Evolutionary conservation across 2,329 filamentous ascomycete genomes (phyloP), one percentile per base, ranked within the genome.

Genomic region (Paraconiothyrium brasiliense): DNA sequence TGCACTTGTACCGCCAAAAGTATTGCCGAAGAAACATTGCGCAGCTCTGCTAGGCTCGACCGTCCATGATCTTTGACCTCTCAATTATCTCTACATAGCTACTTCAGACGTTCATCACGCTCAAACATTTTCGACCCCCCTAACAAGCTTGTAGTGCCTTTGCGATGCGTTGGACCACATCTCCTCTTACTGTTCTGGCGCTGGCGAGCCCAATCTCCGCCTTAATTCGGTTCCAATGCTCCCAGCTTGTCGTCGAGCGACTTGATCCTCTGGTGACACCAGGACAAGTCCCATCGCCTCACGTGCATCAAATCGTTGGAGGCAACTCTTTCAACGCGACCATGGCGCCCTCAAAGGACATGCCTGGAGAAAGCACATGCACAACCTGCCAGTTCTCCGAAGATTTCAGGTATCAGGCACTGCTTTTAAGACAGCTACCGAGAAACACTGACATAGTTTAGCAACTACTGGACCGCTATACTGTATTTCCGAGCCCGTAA

Each of bases 401-500:
- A 51, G 67, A 66, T 47, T 63, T 63, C 50, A 58, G 48, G 55
- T 61, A 50, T 7, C 8, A 24, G 48, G n/a, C 6, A 6, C 10
- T 35, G 13, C 13, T 39, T 11, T 20, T 3, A 30, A 8, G 7
- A 13, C 27, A 1, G 6, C 8, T 20, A 9, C 11, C 27, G 27
- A 30, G 27, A 22, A 2, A 44, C 3, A 9, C 44, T 55, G 35
- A 39, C 30, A 34, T 16, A 3, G 58, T 56, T 62, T 22, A 67
- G 64, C 35, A 71, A 71, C 61, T 71, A 71, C 60, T 71, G 69
- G 69, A 71, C 69, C 16, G 73, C 73, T 0, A 61, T 67, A 3
- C 37, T 75, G 10, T 76, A 72, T 56, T 76, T 75, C 64, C 59
- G 62, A 20, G 67, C 71, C 6, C 60, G 64, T 4, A 76, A 76